phyloP scores from a whole-genome alignment of 371 early-diverging fungal species.

The Choanephora cucurbitarum region DNA sequence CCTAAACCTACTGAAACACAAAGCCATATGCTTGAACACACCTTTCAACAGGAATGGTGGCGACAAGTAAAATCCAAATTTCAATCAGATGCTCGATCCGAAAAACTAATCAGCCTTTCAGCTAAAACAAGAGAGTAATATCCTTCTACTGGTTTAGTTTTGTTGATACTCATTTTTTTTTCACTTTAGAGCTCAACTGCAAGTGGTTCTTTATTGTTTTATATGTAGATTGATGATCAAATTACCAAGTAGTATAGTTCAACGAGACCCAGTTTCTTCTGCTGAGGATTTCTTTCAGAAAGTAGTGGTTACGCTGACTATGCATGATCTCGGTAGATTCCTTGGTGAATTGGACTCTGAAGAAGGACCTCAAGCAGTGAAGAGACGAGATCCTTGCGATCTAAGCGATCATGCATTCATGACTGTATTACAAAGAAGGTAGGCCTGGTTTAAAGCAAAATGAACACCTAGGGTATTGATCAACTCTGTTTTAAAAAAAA shows the following conservation, averaged over 20 bases:
- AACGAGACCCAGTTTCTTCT: conserved; percentile 12
- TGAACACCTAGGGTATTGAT: no score
- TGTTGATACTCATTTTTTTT: background rate
- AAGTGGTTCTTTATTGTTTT: conserved; percentile 21
- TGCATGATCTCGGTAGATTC: conserved; percentile 12
- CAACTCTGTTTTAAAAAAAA: no score
- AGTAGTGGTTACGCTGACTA: conserved; percentile 4
- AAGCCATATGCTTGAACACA: conserved; percentile 9
- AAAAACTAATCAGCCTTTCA: conserved; percentile 5
- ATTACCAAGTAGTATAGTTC: background rate
- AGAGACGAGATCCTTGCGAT: conserved; percentile 12
- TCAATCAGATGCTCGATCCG: background rate
- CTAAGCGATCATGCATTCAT: conserved; percentile 17
- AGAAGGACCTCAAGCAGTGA: conserved; percentile 4
- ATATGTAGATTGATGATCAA: conserved; percentile 9
- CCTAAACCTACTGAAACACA: background rate
- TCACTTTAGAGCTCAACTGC: conserved; percentile 15
- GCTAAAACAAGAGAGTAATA: conserved; percentile 26
- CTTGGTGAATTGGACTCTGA: conserved; percentile 10
- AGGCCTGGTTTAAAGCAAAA: no score
- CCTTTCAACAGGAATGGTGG: conserved; percentile 19
- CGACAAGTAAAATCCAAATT: conserved; percentile 2
- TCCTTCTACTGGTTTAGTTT: no score
- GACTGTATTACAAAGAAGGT: conserved; percentile 17
- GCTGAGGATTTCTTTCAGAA: conserved; percentile 16